Evolutionary conservation across 2,329 filamentous ascomycete genomes (phyloP), one percentile per base, ranked within the genome.

Genomic region (Aureobasidium sp.): DNA sequence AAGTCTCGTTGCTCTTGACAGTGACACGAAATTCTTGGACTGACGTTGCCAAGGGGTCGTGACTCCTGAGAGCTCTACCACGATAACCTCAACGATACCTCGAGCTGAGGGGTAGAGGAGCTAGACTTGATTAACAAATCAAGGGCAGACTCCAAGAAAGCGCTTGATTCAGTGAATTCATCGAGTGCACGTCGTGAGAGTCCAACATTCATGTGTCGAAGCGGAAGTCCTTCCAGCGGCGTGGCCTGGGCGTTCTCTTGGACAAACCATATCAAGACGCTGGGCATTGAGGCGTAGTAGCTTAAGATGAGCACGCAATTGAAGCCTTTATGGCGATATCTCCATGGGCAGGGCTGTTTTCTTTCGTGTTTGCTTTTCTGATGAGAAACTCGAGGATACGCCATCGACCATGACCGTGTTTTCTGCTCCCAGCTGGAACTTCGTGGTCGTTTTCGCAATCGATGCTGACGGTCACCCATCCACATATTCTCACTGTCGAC

Each of bases 281-380:
- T 48, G 22, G 32, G 44, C 32, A 48, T 14, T n/a, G 27, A 38
- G 22, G 44, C 32, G 44, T 38, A 27, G 44, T 48, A 48, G 30
- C 32, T 48, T 27, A 6, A 24, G 3, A 12, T 22, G n/a, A 38
- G 32, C 44, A 48, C 32, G 44, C 44, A 27, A 48, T 48, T 11
- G 22, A 8, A 48, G 30, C 8, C 22, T 37, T 32, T 48, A 37
- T 38, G 32, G 22, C 44, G 32, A 48, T 29, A 38, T 38, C 8
- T 12, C 3, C 6, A 14, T 6, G 2, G 14, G 27, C 16, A 30
- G 11, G 16, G 3, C 22, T 14, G n/a, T 42, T 19, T 4, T 42
- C 24, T 6, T n/a, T n/a, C n/a, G n/a, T n/a, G n/a, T n/a, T n/a
- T n/a, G n/a, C n/a, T n/a, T n/a, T n/a, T n/a, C n/a, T n/a, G n/a